These are phyloP conservation scores for Fusarium sp. DNA, from an alignment of 2,329 filamentous ascomycete species.

Conservation along the genomic window DNA sequence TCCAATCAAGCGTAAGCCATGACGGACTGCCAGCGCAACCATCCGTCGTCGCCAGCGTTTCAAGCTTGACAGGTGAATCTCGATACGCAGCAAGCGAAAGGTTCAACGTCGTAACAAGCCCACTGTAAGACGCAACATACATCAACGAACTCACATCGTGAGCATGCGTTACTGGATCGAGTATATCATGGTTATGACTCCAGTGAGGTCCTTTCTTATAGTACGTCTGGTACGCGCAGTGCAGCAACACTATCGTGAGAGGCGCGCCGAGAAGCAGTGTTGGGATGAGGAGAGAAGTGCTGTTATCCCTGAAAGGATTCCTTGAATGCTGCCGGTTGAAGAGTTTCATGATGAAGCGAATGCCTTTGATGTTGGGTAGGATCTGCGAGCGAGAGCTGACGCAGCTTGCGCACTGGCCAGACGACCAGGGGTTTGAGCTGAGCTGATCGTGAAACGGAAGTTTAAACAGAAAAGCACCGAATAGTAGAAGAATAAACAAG, in stretches of 20 bases:
- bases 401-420: background rate
- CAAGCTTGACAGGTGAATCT: constrained; percentile 47
- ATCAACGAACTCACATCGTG: constrained; percentile 41
- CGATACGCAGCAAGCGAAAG: constrained; percentile 46
- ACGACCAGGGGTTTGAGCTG: background rate
- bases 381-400: constrained; percentile 4
- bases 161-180: background rate
- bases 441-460: background rate
- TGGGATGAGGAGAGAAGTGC: constrained; percentile 5
- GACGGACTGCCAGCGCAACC: constrained; percentile 66
- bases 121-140: constrained; percentile 62
- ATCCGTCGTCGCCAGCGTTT: constrained; percentile 55
- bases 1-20: constrained; percentile 68
- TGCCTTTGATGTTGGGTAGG: background rate
- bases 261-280: constrained; percentile 29
- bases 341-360: constrained; percentile 24
- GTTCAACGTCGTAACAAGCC: constrained; percentile 61
- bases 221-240: constrained; percentile 29
- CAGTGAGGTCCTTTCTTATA: constrained; percentile 8
- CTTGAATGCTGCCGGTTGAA: constrained; percentile 2
- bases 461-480: background rate
- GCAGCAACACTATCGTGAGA: constrained; percentile 29
- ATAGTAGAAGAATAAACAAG: too few species aligned
- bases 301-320: constrained; percentile 11
- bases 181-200: constrained; percentile 17